phyloP scores from a whole-genome alignment of 2,329 filamentous ascomycete genomes.

The Fusarium nelsonii region DNA sequence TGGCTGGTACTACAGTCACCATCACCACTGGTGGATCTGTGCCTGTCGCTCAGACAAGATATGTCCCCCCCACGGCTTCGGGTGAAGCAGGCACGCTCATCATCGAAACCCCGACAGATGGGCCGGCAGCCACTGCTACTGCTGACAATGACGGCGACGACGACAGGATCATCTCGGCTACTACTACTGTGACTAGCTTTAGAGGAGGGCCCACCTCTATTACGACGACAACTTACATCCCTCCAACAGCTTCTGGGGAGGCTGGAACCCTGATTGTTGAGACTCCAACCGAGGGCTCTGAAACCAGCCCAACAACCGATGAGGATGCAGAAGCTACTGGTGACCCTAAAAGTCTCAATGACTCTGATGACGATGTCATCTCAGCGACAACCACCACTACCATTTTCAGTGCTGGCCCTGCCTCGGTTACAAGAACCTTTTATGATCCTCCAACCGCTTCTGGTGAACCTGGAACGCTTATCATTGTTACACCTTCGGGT shows the following conservation, averaged over 20 bases:
- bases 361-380: not conserved
- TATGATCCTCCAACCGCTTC: conserved; percentile 1
- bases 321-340: not conserved
- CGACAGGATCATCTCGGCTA: not conserved
- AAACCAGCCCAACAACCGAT: not conserved
- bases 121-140: not conserved
- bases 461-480: conserved; percentile 3
- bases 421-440: too few species aligned
- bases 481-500: not conserved
- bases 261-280: conserved; percentile 12
- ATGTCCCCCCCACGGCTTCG: not conserved
- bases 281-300: not conserved
- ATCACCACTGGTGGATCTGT: too few species aligned
- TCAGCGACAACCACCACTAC: not conserved
- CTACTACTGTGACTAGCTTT: not conserved
- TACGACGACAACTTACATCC: not conserved
- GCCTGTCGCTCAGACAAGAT: too few species aligned
- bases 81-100: conserved; percentile 9
- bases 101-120: not conserved
- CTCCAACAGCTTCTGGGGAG: not conserved
- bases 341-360: not conserved
- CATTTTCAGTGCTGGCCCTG: too few species aligned
- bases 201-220: not conserved
- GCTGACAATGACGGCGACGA: not conserved
- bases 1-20: too few species aligned